Percentiles rank a stretch among this genome's conserved stretches.
These are phyloP conservation scores for Talaromyces nanjingensis DNA, from an alignment of 495 filamentous ascomycete species.

Conservation along the genomic window DNA sequence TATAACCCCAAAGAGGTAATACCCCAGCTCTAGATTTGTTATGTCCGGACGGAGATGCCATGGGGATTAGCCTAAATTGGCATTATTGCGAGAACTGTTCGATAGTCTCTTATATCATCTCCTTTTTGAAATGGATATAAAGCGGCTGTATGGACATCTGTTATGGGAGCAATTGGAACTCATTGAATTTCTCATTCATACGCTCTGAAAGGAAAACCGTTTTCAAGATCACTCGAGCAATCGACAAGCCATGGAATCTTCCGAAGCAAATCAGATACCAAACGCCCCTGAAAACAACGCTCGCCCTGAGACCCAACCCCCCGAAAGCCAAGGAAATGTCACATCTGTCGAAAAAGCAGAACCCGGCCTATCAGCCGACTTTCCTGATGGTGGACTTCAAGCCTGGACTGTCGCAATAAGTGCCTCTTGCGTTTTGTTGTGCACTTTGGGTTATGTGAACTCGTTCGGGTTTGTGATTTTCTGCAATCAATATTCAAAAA, in stretches of 20 bases:
- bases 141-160: not conserved
- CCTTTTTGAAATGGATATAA: not conserved
- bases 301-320: not conserved
- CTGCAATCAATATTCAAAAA: not conserved
- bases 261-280: not conserved
- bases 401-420: conserved; percentile 6
- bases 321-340: not conserved
- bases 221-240: not conserved
- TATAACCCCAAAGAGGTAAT: not conserved
- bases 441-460: conserved; percentile 53
- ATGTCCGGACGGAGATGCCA: not conserved
- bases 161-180: not conserved
- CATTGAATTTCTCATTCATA: not conserved
- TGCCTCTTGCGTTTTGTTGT: conserved; percentile 45
- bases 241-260: not conserved
- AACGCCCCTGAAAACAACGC: not conserved
- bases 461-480: conserved; percentile 41
- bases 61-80: not conserved
- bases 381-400: conserved; percentile 7
- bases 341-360: not conserved
- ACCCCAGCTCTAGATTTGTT: not conserved
- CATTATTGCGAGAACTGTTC: not conserved
- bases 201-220: not conserved
- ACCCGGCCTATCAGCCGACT: not conserved
- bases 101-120: not conserved